Evolutionary conservation across 768 basidiomycete genomes (phyloP).

Genomic region (Suillus variegatus): DNA sequence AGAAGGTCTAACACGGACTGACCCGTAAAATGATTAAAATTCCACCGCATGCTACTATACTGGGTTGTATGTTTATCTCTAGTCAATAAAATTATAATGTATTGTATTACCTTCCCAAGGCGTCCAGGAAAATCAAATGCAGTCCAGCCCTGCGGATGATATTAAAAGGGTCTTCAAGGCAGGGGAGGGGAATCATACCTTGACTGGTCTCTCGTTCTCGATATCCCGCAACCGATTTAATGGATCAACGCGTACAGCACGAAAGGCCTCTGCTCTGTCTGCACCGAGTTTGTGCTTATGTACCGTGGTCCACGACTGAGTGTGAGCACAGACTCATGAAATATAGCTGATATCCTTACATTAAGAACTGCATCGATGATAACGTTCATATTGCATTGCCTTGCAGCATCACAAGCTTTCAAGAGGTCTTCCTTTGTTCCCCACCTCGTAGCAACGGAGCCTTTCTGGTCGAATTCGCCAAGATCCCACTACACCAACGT

Average conservation of each 20-base stretch:
- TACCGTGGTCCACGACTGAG: constrained; percentile 10
- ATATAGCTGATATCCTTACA: constrained; percentile 41
- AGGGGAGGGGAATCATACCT: constrained; percentile 42
- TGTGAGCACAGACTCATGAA: constrained; percentile 5
- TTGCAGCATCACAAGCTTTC: constrained; percentile 66
- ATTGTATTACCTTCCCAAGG: constrained; percentile 58
- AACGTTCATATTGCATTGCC: constrained; percentile 67
- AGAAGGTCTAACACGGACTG: constrained; percentile 7
- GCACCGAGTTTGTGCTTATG: constrained; percentile 82
- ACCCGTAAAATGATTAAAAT: constrained; percentile 80
- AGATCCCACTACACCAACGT: constrained; percentile 69
- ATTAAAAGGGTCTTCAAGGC: neutral
- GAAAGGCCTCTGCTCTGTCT: constrained; percentile 70
- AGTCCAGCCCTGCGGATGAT: constrained; percentile 70
- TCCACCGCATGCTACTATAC: constrained; percentile 78
- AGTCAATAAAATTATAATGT: constrained; percentile 12
- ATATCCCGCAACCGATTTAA: constrained; percentile 63
- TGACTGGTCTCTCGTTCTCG: constrained; percentile 63
- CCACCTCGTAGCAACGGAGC: constrained; percentile 75
- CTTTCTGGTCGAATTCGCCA: constrained; percentile 83
- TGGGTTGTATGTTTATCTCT: constrained; percentile 24
- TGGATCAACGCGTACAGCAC: constrained; percentile 69
- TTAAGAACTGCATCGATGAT: constrained; percentile 90
- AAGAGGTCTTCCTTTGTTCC: constrained; percentile 83
- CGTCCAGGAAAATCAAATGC: constrained; percentile 82